Percentiles rank a stretch among this genome's conserved stretches.
phyloP scores from a whole-genome alignment of 352 stramenopile genomes.

The Pythium guiyangense region DNA sequence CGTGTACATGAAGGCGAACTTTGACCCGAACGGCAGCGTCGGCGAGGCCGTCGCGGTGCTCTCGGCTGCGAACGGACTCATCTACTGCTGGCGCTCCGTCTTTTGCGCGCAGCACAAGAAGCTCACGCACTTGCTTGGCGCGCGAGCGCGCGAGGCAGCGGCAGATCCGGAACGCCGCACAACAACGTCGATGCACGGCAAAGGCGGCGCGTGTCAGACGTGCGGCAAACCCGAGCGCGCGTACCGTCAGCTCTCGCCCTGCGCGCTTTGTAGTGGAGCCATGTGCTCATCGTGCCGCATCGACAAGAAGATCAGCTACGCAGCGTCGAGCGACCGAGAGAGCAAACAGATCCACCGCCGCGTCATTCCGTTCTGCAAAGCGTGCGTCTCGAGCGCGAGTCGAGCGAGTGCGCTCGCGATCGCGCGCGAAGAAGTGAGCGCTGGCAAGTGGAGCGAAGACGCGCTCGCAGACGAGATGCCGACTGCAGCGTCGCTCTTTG shows the following conservation, averaged over 20 bases:
- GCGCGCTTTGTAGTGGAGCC: background rate
- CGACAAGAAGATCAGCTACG: constrained; percentile 9
- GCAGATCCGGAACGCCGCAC: background rate
- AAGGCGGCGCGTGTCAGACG: background rate
- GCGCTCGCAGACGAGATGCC: too few species aligned
- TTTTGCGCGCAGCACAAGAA: constrained; percentile 33
- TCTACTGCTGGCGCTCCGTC: constrained; percentile 26
- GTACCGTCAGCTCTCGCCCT: constrained; percentile 4
- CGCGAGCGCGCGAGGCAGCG: background rate
- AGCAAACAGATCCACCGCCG: constrained; percentile 5
- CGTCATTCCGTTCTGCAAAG: constrained; percentile 4
- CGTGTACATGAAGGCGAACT: constrained; percentile 38
- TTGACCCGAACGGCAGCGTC: constrained; percentile 30
- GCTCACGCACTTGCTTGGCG: constrained; percentile 7
- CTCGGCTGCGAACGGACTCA: constrained; percentile 14
- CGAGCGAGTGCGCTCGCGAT: background rate
- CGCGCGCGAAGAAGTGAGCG: constrained; percentile 6
- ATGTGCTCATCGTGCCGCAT: constrained; percentile 13
- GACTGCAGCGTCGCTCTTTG: background rate
- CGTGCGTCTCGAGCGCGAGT: constrained; percentile 4
- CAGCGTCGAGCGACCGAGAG: background rate
- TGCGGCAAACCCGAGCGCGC: constrained; percentile 3
- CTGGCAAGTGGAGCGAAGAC: background rate
- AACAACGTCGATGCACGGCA: too few species aligned
- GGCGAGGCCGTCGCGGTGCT: constrained; percentile 25